Evolutionary conservation across 1,284 basidiomycete genomes (phyloP).

Genomic region (Xanthoconium separans): DNA sequence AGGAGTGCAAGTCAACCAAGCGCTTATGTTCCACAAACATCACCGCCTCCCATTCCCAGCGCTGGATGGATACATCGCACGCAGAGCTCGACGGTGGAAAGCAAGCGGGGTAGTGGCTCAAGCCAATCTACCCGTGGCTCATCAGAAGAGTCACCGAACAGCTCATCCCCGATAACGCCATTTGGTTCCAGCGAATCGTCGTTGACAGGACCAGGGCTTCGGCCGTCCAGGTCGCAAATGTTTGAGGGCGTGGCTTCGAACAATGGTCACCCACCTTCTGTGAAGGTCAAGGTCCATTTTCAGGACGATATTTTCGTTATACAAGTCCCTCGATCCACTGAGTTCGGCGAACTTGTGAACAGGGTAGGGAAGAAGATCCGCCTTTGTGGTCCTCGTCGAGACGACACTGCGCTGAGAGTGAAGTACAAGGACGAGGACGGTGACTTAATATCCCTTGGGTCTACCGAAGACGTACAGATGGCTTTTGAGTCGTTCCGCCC

Average conservation of each 20-base stretch:
- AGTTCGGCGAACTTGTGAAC: constrained; percentile 82
- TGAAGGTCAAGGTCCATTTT: constrained; percentile 88
- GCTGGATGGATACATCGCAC: constrained; percentile 53
- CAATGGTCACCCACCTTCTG: constrained; percentile 39
- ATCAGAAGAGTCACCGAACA: constrained; percentile 78
- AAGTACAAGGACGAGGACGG: constrained; percentile 91
- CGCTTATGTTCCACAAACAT: constrained; percentile 58
- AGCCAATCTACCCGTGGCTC: constrained; percentile 74
- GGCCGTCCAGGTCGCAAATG: constrained; percentile 52
- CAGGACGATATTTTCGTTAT: constrained; percentile 92
- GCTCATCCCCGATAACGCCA: constrained; percentile 78
- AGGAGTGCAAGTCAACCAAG: constrained; percentile 76
- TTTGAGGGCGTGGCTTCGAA: constrained; percentile 42
- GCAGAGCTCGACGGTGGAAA: constrained; percentile 48
- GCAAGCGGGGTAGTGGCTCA: constrained; percentile 74
- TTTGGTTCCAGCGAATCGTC: constrained; percentile 84
- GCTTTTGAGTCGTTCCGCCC: constrained; percentile 79
- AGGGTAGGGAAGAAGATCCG: constrained; percentile 92
- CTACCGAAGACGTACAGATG: constrained; percentile 89
- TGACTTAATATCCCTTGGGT: constrained; percentile 83
- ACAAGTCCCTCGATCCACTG: constrained; percentile 76
- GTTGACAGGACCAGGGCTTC: constrained; percentile 53
- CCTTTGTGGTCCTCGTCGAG: constrained; percentile 75
- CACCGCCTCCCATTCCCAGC: constrained; percentile 58
- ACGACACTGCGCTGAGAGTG: constrained; percentile 75